Conservation (phyloP, 768 basidiomycete genomes). For the Myochromella boudieri region DNA sequence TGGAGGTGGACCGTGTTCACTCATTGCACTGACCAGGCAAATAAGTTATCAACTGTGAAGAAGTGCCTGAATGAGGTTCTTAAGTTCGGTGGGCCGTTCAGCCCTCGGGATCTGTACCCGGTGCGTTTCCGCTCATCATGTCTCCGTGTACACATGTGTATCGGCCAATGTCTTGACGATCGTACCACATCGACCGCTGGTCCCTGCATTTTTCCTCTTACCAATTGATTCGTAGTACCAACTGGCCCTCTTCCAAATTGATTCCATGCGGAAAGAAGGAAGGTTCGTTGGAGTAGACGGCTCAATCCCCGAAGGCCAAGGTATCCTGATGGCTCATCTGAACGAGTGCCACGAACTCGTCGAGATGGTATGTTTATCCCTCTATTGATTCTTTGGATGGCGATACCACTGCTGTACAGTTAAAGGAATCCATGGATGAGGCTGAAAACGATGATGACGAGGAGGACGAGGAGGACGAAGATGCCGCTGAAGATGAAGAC, state of each 20-base stretch:
- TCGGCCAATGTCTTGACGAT: background rate
- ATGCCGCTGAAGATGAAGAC: conserved; percentile 23
- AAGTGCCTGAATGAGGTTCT: conserved; percentile 95
- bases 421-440: conserved; percentile 84
- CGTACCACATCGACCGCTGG: conserved; percentile 1
- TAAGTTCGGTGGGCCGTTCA: conserved; percentile 94
- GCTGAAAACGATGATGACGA: conserved; percentile 56
- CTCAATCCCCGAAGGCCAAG: conserved; percentile 91
- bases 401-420: conserved; percentile 38
- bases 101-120: conserved; percentile 89
- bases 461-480: conserved; percentile 48
- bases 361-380: conserved; percentile 69
- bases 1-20: background rate
- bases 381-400: background rate
- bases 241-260: conserved; percentile 92
- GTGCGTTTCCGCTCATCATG: conserved; percentile 42
- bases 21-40: conserved; percentile 56
- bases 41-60: conserved; percentile 95
- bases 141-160: background rate
- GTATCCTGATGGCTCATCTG: conserved; percentile 92
- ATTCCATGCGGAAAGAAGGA: conserved; percentile 89
- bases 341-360: conserved; percentile 95
- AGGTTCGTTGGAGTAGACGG: conserved; percentile 91
- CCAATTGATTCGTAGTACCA: conserved; percentile 63
- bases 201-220: background rate